Base-by-base conservation (phyloP, 164 flowering plant genomes). In the Tetracentron sinense region DNA sequence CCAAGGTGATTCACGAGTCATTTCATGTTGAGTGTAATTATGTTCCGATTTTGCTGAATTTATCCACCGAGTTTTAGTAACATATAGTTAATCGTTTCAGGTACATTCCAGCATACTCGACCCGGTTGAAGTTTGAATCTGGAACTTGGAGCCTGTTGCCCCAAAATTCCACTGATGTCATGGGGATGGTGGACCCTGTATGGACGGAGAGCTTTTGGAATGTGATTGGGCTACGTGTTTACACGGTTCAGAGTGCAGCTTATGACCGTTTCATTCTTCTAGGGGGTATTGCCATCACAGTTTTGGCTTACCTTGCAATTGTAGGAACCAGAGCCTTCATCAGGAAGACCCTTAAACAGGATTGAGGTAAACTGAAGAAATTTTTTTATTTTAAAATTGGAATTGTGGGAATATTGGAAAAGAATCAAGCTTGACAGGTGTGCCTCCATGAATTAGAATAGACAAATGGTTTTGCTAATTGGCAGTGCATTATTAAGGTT, bases 151-250 rank as follows among this genome's bases (percentile, higher is more conserved):
- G 28, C 27, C 69, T 94, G 48, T 49, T 85, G 73, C 82, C 92
- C 0, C 56, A 75, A n/a, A 83, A 86, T 70, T 52, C 85, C 2
- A 80, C 94, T 0, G 94, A 93, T 67, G 62, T 72, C 0, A 78
- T 87, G 94, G 94, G 84, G 30, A 56, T 63, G 68, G 71, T 77
- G 4, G 98, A 93, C 56, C 92, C 98, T 16, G 77, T 94, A 28
- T 94, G 98, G 98, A 85, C 96, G 2, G 98, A 91, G 65, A 94
- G 98, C 79, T 89, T 84, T 63, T 94, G 98, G 98, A 68, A 86
- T 69, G 60, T 72, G 5, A 81, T 94, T 31, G 81, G 79, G 2
- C 73, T 94, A 1, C 77, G 88, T 6, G 83, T 81, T 15, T 94
- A 89, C 71, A 74, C 79, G 16, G 79, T 83, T 7, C 90, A 93